phyloP scores from a whole-genome alignment of 1,284 basidiomycete species.

The Ganoderma lucidum region DNA sequence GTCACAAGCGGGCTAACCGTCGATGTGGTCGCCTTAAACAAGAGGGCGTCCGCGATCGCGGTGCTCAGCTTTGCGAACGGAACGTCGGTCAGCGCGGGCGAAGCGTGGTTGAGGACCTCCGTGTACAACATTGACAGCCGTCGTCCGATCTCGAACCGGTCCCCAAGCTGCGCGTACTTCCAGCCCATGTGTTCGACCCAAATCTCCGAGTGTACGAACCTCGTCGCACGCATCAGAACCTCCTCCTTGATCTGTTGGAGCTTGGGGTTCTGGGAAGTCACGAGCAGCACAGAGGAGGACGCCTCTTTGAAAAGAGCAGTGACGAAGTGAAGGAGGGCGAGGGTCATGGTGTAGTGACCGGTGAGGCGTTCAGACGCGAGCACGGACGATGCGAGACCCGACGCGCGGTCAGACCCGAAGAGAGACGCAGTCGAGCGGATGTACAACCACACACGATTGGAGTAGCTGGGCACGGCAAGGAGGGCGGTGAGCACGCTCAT shows the following conservation, averaged over 20 bases:
- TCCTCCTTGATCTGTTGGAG: conserved; percentile 81
- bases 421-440: conserved; percentile 80
- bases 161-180: conserved; percentile 81
- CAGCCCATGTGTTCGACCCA: conserved; percentile 87
- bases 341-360: conserved; percentile 83
- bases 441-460: conserved; percentile 86
- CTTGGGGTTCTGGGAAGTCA: conserved; percentile 63
- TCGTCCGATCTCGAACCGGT: conserved; percentile 82
- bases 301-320: conserved; percentile 81
- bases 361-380: conserved; percentile 75
- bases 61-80: conserved; percentile 67
- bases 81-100: conserved; percentile 57
- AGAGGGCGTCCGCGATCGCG: conserved; percentile 69
- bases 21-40: conserved; percentile 75
- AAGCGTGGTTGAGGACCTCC: conserved; percentile 69
- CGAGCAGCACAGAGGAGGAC: conserved; percentile 59
- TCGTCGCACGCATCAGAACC: conserved; percentile 78
- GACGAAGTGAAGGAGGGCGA: conserved; percentile 79
- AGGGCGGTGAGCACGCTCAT: conserved; percentile 83
- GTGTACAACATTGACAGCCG: conserved; percentile 72
- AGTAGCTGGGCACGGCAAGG: conserved; percentile 76
- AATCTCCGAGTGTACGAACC: conserved; percentile 84
- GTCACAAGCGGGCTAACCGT: conserved; percentile 81
- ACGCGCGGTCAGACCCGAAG: conserved; percentile 69
- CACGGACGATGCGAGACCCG: conserved; percentile 68